Evolutionary conservation across 306 rosid genomes (phyloP), one percentile per base, ranked within the genome.

Genomic region (Cucumis melo): DNA sequence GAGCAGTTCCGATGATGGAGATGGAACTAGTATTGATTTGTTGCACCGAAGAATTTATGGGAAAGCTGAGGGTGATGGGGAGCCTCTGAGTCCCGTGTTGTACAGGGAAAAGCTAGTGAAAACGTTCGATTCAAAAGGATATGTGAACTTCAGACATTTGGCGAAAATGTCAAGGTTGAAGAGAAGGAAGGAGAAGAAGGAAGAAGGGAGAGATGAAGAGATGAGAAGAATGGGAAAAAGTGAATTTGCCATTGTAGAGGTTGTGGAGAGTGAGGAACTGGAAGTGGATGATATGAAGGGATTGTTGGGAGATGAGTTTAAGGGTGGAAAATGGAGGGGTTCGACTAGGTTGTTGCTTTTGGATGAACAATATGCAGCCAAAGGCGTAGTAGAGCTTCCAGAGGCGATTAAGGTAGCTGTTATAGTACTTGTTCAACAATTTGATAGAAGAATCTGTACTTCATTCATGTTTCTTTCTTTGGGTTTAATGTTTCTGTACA

Each of bases 151-250:
- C 34, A 84, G 92, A 78, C 86, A 88, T 75, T 77, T 94, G 10
- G 95, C 92, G n/a, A 92, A 83, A 91, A 87, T 94, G 67, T 86
- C 99, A 53, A 86, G 99, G 91, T 95, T 97, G 44, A 87, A 70
- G 88, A 89, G 81, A 76, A 87, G 59, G 82, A 78, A 78, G 81
- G 36, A 77, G 75, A 60, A 14, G 82, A 54, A 41, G 68, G 81
- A 65, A 20, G 81, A 57, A 63, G 81, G 41, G 34, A 68, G 55
- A 51, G 77, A 27, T 76, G 83, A 80, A 68, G 86, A 53, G 12
- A 72, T 10, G 62, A 84, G 74, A 78, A 70, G 89, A 39, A 55
- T 65, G 39, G 46, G 81, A 79, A 87, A 77, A 89, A 85, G 78
- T 27, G 76, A 41, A 55, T 75, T 80, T 78, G 82, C 80, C 8